These are phyloP conservation scores for Populus ilicifolia DNA, from an alignment of 345 rosid species.

Conservation along the genomic window DNA sequence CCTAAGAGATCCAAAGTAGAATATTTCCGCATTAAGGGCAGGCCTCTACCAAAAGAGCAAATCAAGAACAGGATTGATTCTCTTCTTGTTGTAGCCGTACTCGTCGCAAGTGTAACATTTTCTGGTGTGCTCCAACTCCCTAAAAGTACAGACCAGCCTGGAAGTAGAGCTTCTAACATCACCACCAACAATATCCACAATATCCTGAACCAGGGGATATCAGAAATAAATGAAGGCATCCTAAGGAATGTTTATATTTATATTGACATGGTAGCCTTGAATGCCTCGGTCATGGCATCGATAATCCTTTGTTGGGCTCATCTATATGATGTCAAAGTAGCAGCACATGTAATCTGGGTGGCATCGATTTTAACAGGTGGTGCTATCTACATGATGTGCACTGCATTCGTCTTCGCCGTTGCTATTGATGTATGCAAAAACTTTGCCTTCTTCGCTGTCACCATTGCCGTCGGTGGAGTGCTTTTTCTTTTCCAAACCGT, in stretches of 20 bases:
- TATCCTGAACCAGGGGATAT: background rate
- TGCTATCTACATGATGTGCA: background rate
- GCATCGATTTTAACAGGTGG: background rate
- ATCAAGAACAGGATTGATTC: slow-evolving; percentile 10
- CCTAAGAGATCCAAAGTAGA: background rate
- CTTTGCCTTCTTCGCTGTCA: background rate
- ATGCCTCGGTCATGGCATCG: background rate
- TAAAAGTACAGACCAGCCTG: rapidly evolving
- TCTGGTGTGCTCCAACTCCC: slow-evolving; percentile 13
- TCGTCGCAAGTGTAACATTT: slow-evolving; percentile 21
- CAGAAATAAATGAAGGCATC: background rate
- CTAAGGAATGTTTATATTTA: background rate
- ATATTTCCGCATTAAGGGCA: background rate
- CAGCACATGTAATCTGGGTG: background rate
- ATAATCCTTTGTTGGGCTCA: slow-evolving; percentile 1
- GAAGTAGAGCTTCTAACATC: background rate
- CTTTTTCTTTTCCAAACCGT: background rate
- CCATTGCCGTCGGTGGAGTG: background rate
- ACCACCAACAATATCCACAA: background rate
- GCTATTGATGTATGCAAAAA: background rate
- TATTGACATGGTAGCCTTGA: background rate
- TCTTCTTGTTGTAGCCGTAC: slow-evolving; percentile 23
- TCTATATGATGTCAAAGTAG: background rate
- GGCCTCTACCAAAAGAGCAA: background rate
- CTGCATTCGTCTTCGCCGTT: background rate